Evolutionary conservation across 257 asterid genomes (phyloP).

Genomic region (Nicotiana knightiana): DNA sequence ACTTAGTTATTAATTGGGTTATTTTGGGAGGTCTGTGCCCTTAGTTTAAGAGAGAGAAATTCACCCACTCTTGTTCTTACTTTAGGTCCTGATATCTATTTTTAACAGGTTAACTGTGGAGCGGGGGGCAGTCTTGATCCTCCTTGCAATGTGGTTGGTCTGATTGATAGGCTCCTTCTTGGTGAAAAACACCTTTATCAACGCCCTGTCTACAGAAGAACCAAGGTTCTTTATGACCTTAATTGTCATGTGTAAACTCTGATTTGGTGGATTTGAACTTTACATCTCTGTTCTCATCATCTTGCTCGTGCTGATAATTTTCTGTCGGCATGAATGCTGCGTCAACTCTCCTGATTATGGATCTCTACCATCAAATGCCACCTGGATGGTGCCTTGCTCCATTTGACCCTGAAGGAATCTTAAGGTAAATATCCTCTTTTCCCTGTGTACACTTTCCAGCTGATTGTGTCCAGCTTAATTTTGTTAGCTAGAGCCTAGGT

Average conservation of each 20-base stretch:
- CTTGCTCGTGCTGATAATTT: conserved; percentile 3
- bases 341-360: conserved; percentile 89
- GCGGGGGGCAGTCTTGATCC: conserved; percentile 79
- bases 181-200: conserved; percentile 86
- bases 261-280: conserved; percentile 7
- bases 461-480: background rate
- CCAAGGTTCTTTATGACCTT: conserved; percentile 44
- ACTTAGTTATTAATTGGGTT: background rate
- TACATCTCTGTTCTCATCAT: background rate
- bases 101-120: conserved; percentile 69
- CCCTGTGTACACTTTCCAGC: background rate
- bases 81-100: background rate
- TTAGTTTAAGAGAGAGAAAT: background rate
- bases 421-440: conserved; percentile 44
- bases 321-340: conserved; percentile 60
- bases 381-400: conserved; percentile 96
- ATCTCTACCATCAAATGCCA: conserved; percentile 60
- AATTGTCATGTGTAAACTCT: conserved; percentile 1
- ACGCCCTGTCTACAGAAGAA: conserved; percentile 82
- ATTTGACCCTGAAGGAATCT: conserved; percentile 88
- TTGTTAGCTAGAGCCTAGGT: conserved; percentile 5
- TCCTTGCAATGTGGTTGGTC: conserved; percentile 89
- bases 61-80: background rate
- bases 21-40: background rate
- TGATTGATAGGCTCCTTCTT: conserved; percentile 64